Evolutionary conservation across 1,284 basidiomycete genomes (phyloP).

Genomic region (Fomitopsis palustris): DNA sequence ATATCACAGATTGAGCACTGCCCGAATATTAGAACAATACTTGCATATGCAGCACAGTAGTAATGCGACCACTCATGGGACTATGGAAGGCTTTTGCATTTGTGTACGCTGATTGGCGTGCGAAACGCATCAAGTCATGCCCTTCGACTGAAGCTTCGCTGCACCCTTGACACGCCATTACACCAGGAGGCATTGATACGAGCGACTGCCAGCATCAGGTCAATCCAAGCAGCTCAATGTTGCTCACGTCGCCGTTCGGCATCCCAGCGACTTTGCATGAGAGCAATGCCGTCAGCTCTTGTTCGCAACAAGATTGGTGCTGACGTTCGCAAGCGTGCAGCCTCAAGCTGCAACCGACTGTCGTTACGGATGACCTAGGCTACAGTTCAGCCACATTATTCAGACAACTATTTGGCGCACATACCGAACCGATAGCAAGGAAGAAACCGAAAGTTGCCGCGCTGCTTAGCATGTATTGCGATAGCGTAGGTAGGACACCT

Average conservation of each 20-base stretch:
- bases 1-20: conserved; percentile 5
- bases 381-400: neutral
- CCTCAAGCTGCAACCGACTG: conserved; percentile 52
- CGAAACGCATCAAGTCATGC: neutral
- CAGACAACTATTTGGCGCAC: conserved; percentile 19
- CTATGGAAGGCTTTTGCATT: neutral
- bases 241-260: conserved; percentile 42
- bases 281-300: conserved; percentile 58
- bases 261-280: conserved; percentile 71
- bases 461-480: conserved; percentile 92
- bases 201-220: neutral
- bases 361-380: conserved; percentile 79
- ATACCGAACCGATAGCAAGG: conserved; percentile 79
- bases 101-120: neutral
- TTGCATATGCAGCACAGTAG: neutral
- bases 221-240: conserved; percentile 6
- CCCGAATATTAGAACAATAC: conserved; percentile 2
- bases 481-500: conserved; percentile 83
- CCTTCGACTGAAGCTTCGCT: too few relatives aligned
- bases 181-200: neutral
- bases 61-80: neutral
- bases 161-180: neutral
- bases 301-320: conserved; percentile 49
- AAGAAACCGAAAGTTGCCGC: conserved; percentile 87
- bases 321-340: conserved; percentile 53